Evolutionary conservation across 1,284 basidiomycete genomes (phyloP).

Genomic region (Singerocomus rubriflavus): DNA sequence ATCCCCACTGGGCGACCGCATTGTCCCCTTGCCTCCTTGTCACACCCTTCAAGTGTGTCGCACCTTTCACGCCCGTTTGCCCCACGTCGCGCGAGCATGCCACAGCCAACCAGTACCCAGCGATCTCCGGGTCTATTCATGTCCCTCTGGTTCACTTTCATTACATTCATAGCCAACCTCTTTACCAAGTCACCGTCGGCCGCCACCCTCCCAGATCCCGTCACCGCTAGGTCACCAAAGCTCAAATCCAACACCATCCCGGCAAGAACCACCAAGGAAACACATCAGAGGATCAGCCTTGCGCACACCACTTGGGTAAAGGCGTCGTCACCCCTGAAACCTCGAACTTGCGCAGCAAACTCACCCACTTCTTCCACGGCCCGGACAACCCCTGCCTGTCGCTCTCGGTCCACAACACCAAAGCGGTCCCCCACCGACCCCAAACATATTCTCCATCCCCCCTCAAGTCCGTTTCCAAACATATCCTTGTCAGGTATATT

Average conservation of each 20-base stretch:
- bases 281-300: constrained; percentile 1
- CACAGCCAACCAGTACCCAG: background rate
- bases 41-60: background rate
- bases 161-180: constrained; percentile 9
- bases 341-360: background rate
- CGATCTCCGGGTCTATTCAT: constrained; percentile 6
- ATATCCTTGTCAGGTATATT: constrained; percentile 24
- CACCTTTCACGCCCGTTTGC: background rate
- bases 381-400: constrained; percentile 3
- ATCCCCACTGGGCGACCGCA: background rate
- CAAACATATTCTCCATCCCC: constrained; percentile 10
- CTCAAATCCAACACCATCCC: background rate
- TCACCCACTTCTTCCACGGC: constrained; percentile 8
- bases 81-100: constrained; percentile 3
- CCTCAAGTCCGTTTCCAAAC: constrained; percentile 16
- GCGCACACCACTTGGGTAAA: background rate
- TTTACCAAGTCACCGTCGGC: constrained; percentile 13
- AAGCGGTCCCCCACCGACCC: background rate
- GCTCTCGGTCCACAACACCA: constrained; percentile 7
- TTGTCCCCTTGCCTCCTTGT: background rate
- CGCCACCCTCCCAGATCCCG: constrained; percentile 14
- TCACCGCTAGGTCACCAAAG: constrained; percentile 10
- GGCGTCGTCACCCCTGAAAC: constrained; percentile 15
- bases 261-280: constrained; percentile 1
- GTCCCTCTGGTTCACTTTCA: constrained; percentile 17